A percentile compares a stretch with the other conserved stretches of the same genome.
Conservation (phyloP, 495 filamentous ascomycete genomes). For the Penicillium samsonianum region DNA sequence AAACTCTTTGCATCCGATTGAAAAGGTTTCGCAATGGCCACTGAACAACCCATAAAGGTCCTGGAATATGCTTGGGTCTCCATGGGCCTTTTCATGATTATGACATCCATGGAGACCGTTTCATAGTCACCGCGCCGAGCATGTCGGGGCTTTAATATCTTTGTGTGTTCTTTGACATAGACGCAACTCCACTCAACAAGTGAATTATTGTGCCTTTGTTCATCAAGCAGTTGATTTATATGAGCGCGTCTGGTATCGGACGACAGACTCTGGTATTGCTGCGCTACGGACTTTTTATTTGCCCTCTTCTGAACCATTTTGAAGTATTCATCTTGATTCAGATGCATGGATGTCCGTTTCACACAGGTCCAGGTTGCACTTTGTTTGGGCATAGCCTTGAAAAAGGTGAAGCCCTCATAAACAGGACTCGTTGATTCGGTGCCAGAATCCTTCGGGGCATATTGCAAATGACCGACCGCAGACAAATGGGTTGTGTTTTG, state of each 20-base stretch:
- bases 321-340: conserved; percentile 31
- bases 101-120: conserved; percentile 40
- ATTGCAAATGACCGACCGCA: neutral
- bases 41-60: conserved; percentile 19
- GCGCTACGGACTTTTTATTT: conserved; percentile 26
- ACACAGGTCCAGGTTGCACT: conserved; percentile 34
- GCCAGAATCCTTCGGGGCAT: neutral
- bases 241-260: conserved; percentile 30
- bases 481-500: neutral
- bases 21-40: conserved; percentile 17
- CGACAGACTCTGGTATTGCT: conserved; percentile 37
- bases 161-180: conserved; percentile 37
- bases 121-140: conserved; percentile 33
- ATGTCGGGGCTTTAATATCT: conserved; percentile 31
- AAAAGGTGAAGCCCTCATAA: conserved; percentile 40
- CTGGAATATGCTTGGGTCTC: conserved; percentile 19
- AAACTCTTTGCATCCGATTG: neutral
- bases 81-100: conserved; percentile 35
- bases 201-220: conserved; percentile 28
- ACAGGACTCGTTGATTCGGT: neutral
- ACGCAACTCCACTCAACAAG: conserved; percentile 40
- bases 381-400: conserved; percentile 35
- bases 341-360: conserved; percentile 32
- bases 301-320: conserved; percentile 36
- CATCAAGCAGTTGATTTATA: conserved; percentile 38